phyloP scores from a whole-genome alignment of 148 eudicot species.

The Euryodendron excelsum region DNA sequence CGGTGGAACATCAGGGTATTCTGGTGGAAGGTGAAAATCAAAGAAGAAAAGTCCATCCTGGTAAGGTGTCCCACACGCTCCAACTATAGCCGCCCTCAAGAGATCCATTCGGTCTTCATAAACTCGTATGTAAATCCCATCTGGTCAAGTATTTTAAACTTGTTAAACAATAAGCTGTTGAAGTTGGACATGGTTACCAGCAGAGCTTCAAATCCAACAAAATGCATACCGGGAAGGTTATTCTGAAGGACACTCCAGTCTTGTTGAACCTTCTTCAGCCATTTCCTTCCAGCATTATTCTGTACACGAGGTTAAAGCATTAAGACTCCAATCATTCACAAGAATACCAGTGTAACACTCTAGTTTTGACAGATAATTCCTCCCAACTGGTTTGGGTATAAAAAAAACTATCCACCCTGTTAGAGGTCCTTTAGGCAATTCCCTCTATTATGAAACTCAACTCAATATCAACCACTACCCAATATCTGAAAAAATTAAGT shows the following conservation, averaged over 20 bases:
- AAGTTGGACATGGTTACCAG: background rate
- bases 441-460: background rate
- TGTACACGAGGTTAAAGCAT: slow-evolving; percentile 25
- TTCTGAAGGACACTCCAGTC: slow-evolving; percentile 96
- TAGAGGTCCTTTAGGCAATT: background rate
- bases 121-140: slow-evolving; percentile 86
- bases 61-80: slow-evolving; percentile 98
- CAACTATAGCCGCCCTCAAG: slow-evolving; percentile 88
- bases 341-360: background rate
- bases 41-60: slow-evolving; percentile 98
- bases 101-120: slow-evolving; percentile 98
- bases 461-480: background rate
- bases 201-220: background rate
- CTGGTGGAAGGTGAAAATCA: slow-evolving; percentile 94
- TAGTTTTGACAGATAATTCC: background rate
- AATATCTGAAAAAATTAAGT: background rate
- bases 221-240: slow-evolving; percentile 73
- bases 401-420: background rate
- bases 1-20: slow-evolving; percentile 96
- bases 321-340: background rate
- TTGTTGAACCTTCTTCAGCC: slow-evolving; percentile 92
- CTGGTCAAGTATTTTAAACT: slow-evolving; percentile 32
- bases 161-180: background rate
- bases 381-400: background rate
- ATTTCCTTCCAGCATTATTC: slow-evolving; percentile 74